These are phyloP conservation scores for Laetiporus sulphureus DNA, from an alignment of 1,284 basidiomycete species.

Conservation along the genomic window DNA sequence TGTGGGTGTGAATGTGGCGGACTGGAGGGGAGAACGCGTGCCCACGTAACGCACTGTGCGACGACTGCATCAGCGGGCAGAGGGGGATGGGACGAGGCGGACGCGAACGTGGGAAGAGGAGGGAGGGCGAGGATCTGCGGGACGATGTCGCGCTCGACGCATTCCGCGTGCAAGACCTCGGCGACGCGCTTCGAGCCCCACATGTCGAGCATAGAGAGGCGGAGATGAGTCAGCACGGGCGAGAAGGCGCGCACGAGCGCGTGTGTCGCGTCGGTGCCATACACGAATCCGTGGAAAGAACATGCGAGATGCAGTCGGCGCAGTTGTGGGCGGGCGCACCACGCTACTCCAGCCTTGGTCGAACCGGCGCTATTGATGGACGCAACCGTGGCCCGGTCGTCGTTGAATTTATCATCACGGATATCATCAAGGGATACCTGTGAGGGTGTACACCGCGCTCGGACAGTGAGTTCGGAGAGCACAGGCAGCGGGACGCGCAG, in stretches of 20 bases:
- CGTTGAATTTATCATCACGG: background rate
- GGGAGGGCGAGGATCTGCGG: constrained; percentile 11
- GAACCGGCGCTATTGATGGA: background rate
- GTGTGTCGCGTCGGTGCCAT: constrained; percentile 15
- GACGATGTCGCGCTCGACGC: constrained; percentile 18
- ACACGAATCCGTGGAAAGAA: constrained; percentile 15
- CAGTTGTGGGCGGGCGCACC: constrained; percentile 11
- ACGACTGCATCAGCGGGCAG: background rate
- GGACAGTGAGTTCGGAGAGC: constrained; percentile 23
- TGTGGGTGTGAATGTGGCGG: too few species aligned
- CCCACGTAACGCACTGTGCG: constrained; percentile 18
- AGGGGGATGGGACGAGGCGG: background rate
- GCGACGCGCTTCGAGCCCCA: constrained; percentile 17
- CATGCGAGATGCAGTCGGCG: constrained; percentile 22
- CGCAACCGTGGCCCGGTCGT: background rate
- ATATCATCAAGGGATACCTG: constrained; percentile 2
- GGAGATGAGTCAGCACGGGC: constrained; percentile 19
- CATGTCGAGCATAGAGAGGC: constrained; percentile 24
- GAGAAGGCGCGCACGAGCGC: constrained; percentile 18
- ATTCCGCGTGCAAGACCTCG: constrained; percentile 22
- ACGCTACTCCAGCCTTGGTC: background rate
- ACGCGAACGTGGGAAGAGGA: constrained; percentile 5
- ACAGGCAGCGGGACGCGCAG: constrained; percentile 14
- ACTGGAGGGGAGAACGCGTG: constrained; percentile 14
- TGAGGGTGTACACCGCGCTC: constrained; percentile 18